Evolutionary conservation across 306 rosid species (phyloP), one percentile per base, ranked within the genome.

Genomic region (Hylodesmum podocarpum): DNA sequence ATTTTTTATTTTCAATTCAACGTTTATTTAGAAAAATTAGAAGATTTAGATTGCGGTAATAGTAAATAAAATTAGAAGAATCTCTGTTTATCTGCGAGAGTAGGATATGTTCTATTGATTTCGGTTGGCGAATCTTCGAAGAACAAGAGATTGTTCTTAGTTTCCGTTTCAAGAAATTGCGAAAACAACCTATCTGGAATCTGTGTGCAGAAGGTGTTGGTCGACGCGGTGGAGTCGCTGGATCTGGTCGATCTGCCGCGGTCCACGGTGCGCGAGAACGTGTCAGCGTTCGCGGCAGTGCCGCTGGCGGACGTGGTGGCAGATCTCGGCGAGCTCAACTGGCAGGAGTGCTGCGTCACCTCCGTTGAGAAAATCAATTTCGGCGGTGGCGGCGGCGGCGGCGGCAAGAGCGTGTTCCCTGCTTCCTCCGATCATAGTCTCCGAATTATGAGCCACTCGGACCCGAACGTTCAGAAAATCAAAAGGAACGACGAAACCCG

Each of bases 331-430:
- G 79, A 80, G 47, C 89, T 93, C 25, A 73, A 83, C 31, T 93
- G 97, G 97, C 90, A 87, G 27, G 98, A 93, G 78, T 93, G 98
- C 81, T 86, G 92, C 81, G 87, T 89, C 24, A 88, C 96, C 13
- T 89, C 96, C 14, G 41, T 91, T 27, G 66, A 86, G 77, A 86
- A 80, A 50, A 55, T 93, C 34, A 53, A 81, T 49, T 68, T 88
- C 13, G 25, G 75, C 51, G 44, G 49, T 13, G 72, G 46, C 22
- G n/a, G n/a, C 13, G 25, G 75, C 13, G 25, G 75, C 51, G 44
- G 49, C 15, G 72, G 46, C 22, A 59, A 70, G 71, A 77, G 46
- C 49, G 5, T 47, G 51, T 18, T 75, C 46, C 76, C 83, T 11
- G 66, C 54, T 64, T 72, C 46, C 4, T 43, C 78, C 21, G 51